Conservation (phyloP, 495 filamentous ascomycete species). For the Xylaria castorea region DNA sequence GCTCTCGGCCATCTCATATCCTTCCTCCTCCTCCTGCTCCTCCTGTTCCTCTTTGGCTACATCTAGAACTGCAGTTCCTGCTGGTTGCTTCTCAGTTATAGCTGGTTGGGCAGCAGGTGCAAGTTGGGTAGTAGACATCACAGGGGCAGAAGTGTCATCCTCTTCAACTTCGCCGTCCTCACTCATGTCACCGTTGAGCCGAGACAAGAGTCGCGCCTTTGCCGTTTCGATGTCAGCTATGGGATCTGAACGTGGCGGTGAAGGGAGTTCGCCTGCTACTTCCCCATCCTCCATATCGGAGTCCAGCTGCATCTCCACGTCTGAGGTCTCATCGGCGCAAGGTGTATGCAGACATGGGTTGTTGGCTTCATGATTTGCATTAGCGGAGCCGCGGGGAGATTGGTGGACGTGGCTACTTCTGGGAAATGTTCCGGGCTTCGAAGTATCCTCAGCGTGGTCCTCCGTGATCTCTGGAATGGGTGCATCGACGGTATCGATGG, state of each 20-base stretch:
- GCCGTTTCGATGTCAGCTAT: constrained; percentile 61
- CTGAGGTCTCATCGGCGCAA: constrained; percentile 26
- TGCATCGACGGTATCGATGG: constrained; percentile 38
- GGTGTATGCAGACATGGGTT: neutral
- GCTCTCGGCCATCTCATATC: constrained; percentile 37
- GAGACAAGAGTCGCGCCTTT: constrained; percentile 63
- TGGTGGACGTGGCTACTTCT: constrained; percentile 6
- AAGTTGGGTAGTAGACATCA: constrained; percentile 29
- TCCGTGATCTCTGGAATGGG: constrained; percentile 28
- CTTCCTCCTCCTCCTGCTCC: constrained; percentile 13
- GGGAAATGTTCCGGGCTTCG: neutral
- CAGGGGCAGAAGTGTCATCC: neutral
- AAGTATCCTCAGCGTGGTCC: neutral
- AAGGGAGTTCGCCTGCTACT: constrained; percentile 43
- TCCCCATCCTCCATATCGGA: constrained; percentile 46
- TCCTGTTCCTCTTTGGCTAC: constrained; percentile 3
- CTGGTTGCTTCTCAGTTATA: neutral
- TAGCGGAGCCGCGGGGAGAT: neutral
- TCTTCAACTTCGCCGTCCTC: constrained; percentile 20
- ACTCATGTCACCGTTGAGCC: constrained; percentile 43
- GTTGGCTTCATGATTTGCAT: neutral
- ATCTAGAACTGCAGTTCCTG: neutral
- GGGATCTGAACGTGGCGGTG: constrained; percentile 37
- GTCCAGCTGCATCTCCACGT: constrained; percentile 50
- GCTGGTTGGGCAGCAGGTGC: constrained; percentile 34